Evolutionary conservation across 75 land plant species (phyloP).

Genomic region (Pseudotsuga menziesii): DNA sequence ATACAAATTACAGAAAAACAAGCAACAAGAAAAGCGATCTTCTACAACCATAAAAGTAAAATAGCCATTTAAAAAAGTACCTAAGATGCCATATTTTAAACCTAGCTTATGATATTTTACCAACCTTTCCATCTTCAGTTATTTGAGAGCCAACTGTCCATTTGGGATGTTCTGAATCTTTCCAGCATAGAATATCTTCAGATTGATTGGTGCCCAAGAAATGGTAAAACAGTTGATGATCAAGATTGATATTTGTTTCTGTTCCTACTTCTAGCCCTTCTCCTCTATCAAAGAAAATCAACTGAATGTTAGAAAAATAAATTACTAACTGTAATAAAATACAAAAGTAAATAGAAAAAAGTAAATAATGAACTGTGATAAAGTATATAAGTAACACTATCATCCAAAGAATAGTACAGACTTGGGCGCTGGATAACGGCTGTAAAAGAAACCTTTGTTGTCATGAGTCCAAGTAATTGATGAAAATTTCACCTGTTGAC

Average conservation of each 20-base stretch:
- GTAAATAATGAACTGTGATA: background rate
- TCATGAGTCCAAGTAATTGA: constrained; percentile 90
- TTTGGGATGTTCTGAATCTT: constrained; percentile 32
- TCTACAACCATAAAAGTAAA: no score
- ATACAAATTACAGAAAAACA: no score
- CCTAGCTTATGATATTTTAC: background rate
- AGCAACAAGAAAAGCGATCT: no score
- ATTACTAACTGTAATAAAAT: background rate
- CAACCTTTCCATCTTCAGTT: constrained; percentile 57
- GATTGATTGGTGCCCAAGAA: constrained; percentile 47
- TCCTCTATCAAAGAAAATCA: constrained; percentile 5
- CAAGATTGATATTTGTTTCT: constrained; percentile 40
- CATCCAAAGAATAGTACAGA: constrained; percentile 23
- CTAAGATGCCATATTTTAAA: background rate
- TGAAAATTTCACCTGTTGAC: constrained; percentile 85
- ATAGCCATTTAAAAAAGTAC: background rate
- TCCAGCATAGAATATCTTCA: constrained; percentile 51
- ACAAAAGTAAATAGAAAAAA: background rate
- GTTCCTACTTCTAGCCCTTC: constrained; percentile 37
- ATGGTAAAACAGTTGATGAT: constrained; percentile 45
- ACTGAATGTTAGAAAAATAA: background rate
- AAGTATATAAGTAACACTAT: background rate
- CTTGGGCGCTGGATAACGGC: constrained; percentile 92
- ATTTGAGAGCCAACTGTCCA: constrained; percentile 30
- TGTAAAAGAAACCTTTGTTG: constrained; percentile 94